Conservation (phyloP, 2,329 filamentous ascomycete genomes). For the Metarhizium humberi region DNA sequence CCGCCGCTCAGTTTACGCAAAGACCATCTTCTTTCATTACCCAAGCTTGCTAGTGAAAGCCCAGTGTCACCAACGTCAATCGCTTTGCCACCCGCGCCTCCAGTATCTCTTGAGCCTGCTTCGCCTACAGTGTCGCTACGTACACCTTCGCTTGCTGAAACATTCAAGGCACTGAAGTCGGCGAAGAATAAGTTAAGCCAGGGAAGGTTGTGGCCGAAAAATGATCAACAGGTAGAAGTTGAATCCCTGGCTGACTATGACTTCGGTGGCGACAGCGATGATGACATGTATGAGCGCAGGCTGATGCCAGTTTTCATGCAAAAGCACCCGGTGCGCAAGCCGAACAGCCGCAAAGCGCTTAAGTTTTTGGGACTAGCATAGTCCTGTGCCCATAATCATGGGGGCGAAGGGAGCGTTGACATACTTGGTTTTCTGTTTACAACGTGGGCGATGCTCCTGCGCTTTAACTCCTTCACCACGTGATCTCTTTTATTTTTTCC, state of each 20-base stretch:
- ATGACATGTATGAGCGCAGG: slow-evolving; percentile 38
- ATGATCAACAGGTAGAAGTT: slow-evolving; percentile 13
- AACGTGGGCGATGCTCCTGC: not conserved
- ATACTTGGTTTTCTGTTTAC: not conserved
- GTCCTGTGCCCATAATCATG: not conserved
- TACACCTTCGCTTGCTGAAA: slow-evolving; percentile 9
- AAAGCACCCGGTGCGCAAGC: slow-evolving; percentile 24
- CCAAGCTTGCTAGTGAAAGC: slow-evolving; percentile 14
- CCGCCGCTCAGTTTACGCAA: slow-evolving; percentile 14
- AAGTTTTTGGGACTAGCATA: slow-evolving; percentile 42
- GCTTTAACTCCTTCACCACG: not conserved
- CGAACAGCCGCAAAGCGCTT: slow-evolving; percentile 40
- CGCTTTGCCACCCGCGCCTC: not conserved
- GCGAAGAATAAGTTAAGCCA: slow-evolving; percentile 19
- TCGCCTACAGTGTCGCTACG: slow-evolving; percentile 5
- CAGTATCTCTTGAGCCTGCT: not conserved
- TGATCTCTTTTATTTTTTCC: not conserved
- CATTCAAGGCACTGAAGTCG: slow-evolving; percentile 20
- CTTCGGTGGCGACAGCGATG: slow-evolving; percentile 28
- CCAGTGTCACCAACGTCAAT: slow-evolving; percentile 10
- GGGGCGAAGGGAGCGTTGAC: not conserved
- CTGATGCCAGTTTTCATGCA: slow-evolving; percentile 42
- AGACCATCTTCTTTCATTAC: slow-evolving; percentile 21
- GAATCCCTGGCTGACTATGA: slow-evolving; percentile 27
- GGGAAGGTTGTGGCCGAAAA: slow-evolving; percentile 16